Evolutionary conservation across 2,329 filamentous ascomycete genomes (phyloP), one percentile per base, ranked within the genome.

Genomic region (Phialemonium atrogriseum): DNA sequence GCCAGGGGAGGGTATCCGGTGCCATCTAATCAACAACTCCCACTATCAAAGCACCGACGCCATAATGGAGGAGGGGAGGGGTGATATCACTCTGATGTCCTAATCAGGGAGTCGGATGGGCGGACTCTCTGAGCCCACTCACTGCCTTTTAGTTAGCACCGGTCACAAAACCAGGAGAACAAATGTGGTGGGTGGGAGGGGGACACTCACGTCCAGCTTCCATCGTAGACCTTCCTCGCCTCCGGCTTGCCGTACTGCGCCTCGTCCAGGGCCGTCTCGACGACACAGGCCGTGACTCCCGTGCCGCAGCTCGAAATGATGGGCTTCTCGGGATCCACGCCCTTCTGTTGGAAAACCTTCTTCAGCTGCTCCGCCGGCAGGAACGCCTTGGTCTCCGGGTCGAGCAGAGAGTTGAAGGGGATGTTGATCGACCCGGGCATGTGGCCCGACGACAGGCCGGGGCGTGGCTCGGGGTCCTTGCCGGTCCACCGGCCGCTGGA

Each of bases 241-340:
- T 78, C 70, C 0, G 72, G 59, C 4, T 73, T 64, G 2, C 82
- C 84, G 50, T 77, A 88, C 2, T 78, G 80, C 14, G 88, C 85
- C 55, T 86, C 78, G 18, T 75, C 76, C 33, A 98, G 61, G 2
- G 87, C 91, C 22, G 87, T 81, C 52, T 98, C 91, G 24, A 98
- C 76, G 25, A 95, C 75, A 12, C 84, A 85, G 7, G 91, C 91
- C 9, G 88, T 96, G 31, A 98, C 89, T 20, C 91, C 91, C 6
- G 88, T 95, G 10, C 91, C 91, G 48, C 91, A 98, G 48, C 75
- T 89, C 30, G 77, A 83, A 46, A 96, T 81, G 43, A 95, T 84
- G 4, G 88, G 83, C 54, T 80, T 86, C 17, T 68, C 66, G 0
- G 82, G 76, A 51, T 94, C 80, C 7, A 98, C 63, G 1, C 86